Percentiles rank a stretch among this genome's conserved stretches.
phyloP scores from a whole-genome alignment of 2,329 filamentous ascomycete genomes.

The Aspergillus uvarum region DNA sequence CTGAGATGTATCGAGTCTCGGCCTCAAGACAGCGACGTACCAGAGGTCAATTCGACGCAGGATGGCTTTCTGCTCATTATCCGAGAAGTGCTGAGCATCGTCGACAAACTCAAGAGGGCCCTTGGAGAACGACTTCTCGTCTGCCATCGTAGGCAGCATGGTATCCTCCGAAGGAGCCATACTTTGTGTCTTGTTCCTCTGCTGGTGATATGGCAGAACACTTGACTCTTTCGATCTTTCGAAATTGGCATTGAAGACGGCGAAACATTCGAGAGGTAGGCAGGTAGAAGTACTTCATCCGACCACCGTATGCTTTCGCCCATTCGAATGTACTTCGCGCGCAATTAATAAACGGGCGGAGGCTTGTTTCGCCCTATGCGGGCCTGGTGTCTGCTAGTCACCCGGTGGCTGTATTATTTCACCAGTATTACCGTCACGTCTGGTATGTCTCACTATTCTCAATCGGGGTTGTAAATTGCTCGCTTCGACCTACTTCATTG shows the following conservation, averaged over 20 bases:
- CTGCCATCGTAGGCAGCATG: not conserved
- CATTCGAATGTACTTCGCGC: too few relatives aligned
- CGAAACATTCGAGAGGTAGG: too few relatives aligned
- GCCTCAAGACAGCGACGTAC: not conserved
- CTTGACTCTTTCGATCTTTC: too few relatives aligned
- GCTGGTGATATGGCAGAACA: too few relatives aligned
- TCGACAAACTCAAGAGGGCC: not conserved
- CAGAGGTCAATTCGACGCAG: slow-evolving; percentile 9
- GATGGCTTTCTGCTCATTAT: slow-evolving; percentile 3
- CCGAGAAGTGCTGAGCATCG: not conserved
- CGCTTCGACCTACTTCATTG: slow-evolving; percentile 10
- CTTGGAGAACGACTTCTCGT: slow-evolving; percentile 1
- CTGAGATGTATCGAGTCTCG: too few relatives aligned
- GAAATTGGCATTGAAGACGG: too few relatives aligned
- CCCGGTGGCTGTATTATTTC: not conserved
- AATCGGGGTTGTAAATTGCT: not conserved
- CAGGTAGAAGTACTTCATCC: too few relatives aligned
- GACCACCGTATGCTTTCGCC: too few relatives aligned
- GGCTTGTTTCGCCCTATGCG: not conserved
- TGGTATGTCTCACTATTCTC: not conserved
- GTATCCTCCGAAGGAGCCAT: not conserved
- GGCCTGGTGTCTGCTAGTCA: not conserved
- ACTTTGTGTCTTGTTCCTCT: too few relatives aligned
- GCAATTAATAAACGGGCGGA: too few relatives aligned
- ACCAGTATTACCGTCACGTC: slow-evolving; percentile 4